Percentiles rank a stretch among this genome's conserved stretches.
These are phyloP conservation scores for Plasmodium blacklocki DNA, from an alignment of 169 alveolate species.

Conservation along the genomic window DNA sequence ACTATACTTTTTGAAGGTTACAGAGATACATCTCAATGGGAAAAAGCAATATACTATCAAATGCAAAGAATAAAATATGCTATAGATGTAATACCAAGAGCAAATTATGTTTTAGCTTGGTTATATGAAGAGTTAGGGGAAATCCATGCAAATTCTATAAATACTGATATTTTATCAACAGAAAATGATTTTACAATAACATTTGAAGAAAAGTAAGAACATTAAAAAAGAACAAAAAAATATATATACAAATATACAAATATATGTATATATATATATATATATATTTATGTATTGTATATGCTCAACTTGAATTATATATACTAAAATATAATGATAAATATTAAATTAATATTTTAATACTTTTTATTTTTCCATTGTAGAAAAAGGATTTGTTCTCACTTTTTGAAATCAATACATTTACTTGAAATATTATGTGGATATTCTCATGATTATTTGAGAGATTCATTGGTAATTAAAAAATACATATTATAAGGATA, in stretches of 20 bases:
- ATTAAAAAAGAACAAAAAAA: neutral
- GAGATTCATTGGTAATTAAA: conserved; percentile 64
- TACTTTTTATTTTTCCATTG: neutral
- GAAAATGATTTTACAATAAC: conserved; percentile 64
- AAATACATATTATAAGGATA: neutral
- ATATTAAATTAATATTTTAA: neutral
- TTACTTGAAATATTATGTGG: conserved; percentile 73
- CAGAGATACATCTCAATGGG: conserved; percentile 77
- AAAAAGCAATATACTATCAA: conserved; percentile 78
- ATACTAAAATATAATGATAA: too few relatives aligned
- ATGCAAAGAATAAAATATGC: conserved; percentile 80
- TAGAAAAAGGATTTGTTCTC: conserved; percentile 67
- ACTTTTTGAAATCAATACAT: conserved; percentile 64
- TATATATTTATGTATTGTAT: neutral
- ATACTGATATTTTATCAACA: conserved; percentile 71
- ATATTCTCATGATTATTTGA: conserved; percentile 71
- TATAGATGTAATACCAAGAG: conserved; percentile 82
- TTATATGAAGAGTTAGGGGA: conserved; percentile 90
- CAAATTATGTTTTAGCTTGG: conserved; percentile 89
- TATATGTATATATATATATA: neutral
- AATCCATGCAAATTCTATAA: conserved; percentile 74
- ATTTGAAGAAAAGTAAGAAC: conserved; percentile 61
- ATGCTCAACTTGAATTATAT: too few relatives aligned
- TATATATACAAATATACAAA: neutral
- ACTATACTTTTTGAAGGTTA: conserved; percentile 83